Conservation (phyloP, 2,329 filamentous ascomycete species). For the Monosporascus ibericus region DNA sequence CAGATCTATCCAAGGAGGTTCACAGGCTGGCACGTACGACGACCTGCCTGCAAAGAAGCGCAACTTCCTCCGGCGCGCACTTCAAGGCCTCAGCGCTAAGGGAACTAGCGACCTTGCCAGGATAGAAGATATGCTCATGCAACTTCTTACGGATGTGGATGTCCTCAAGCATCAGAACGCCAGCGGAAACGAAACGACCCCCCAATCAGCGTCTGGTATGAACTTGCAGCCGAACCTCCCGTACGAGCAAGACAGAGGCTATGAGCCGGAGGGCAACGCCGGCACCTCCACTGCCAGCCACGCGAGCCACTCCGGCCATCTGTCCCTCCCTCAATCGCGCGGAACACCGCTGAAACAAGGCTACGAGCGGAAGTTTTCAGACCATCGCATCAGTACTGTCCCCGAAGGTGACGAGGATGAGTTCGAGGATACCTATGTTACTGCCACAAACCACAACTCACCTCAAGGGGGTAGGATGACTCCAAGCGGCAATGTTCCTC, state of each 20-base stretch:
- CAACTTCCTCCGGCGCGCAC: constrained; percentile 88
- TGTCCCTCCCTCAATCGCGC: constrained; percentile 54
- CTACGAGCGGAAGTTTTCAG: constrained; percentile 55
- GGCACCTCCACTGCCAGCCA: constrained; percentile 68
- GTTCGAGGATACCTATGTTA: constrained; percentile 38
- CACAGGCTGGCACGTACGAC: constrained; percentile 48
- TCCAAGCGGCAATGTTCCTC: constrained; percentile 48
- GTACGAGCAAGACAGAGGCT: constrained; percentile 65
- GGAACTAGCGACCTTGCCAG: constrained; percentile 81
- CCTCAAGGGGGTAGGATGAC: constrained; percentile 56
- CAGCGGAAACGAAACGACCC: constrained; percentile 35
- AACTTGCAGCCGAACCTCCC: constrained; percentile 56
- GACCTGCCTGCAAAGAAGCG: constrained; percentile 70
- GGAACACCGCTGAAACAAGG: constrained; percentile 37
- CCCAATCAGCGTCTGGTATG: constrained; percentile 59
- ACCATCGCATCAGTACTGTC: constrained; percentile 85
- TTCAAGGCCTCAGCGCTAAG: constrained; percentile 84
- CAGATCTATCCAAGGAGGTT: constrained; percentile 52
- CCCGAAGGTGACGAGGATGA: constrained; percentile 76
- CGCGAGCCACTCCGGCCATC: constrained; percentile 69
- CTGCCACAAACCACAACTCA: constrained; percentile 44
- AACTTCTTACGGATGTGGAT: constrained; percentile 88
- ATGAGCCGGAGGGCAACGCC: constrained; percentile 77
- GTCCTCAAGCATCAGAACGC: constrained; percentile 61
- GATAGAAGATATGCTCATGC: constrained; percentile 88